Evolutionary conservation across 208 protist genomes (phyloP).

Genomic region (Trypanosoma rangeli): DNA sequence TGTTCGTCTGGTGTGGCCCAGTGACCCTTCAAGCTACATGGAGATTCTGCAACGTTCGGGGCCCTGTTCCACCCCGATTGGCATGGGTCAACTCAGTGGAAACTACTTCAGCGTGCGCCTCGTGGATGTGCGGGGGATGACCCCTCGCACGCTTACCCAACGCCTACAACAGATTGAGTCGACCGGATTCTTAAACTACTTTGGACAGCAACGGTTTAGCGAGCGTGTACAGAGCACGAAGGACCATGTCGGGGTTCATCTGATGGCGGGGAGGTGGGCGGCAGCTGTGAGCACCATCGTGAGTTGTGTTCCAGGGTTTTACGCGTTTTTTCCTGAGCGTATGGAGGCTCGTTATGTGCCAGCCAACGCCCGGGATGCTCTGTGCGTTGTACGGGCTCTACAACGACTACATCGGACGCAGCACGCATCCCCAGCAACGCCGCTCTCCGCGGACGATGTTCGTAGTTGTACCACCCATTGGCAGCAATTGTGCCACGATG

Average conservation of each 20-base stretch:
- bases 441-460: conserved; percentile 13
- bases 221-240: conserved; percentile 34
- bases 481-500: conserved; percentile 63
- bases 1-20: conserved; percentile 10
- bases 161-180: conserved; percentile 36
- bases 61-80: conserved; percentile 18
- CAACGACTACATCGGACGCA: conserved; percentile 59
- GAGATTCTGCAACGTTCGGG: conserved; percentile 18
- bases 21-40: conserved; percentile 19
- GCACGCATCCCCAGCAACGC: conserved; percentile 10
- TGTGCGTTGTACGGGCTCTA: conserved; percentile 61
- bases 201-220: conserved; percentile 95
- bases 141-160: conserved; percentile 17
- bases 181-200: conserved; percentile 95
- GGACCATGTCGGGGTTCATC: conserved; percentile 77
- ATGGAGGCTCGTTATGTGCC: conserved; percentile 69
- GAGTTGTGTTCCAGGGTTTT: conserved; percentile 26
- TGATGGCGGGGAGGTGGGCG: conserved; percentile 57
- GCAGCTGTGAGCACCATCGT: conserved; percentile 43
- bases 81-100: conserved; percentile 44
- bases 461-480: conserved; percentile 34
- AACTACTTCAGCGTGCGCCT: conserved; percentile 34
- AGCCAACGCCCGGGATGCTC: conserved; percentile 47
- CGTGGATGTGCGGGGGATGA: conserved; percentile 29
- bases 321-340: conserved; percentile 57